Evolutionary conservation across 139 green algal genomes (phyloP).

Genomic region (Haematococcus lacustris): DNA sequence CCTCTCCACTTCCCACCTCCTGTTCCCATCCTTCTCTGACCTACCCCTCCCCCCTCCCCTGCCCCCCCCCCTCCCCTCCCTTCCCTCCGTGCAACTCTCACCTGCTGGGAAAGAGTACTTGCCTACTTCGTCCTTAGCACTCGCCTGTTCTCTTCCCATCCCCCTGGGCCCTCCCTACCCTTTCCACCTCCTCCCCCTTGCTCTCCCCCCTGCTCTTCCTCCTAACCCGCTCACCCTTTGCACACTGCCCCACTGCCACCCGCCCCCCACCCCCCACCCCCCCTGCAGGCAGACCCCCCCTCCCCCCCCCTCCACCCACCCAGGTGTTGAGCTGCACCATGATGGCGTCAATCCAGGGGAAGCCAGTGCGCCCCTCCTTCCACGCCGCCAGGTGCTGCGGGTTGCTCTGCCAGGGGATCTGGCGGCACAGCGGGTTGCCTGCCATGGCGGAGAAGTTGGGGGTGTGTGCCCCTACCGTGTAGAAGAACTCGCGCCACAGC

Average conservation of each 20-base stretch:
- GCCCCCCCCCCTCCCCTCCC: too few relatives aligned
- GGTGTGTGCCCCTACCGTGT: conserved; percentile 59
- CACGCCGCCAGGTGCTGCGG: conserved; percentile 55
- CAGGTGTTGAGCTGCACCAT: conserved; percentile 77
- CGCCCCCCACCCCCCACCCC: background rate
- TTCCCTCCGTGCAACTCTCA: too few relatives aligned
- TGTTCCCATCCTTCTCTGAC: too few relatives aligned
- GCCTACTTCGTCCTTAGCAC: too few relatives aligned
- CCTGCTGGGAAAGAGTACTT: too few relatives aligned
- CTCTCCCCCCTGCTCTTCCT: too few relatives aligned
- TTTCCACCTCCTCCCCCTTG: too few relatives aligned
- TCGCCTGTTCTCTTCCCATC: too few relatives aligned
- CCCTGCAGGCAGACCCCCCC: background rate
- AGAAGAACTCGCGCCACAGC: conserved; percentile 81
- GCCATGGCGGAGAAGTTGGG: conserved; percentile 80
- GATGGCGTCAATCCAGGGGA: conserved; percentile 86
- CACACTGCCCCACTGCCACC: background rate
- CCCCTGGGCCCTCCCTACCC: too few relatives aligned
- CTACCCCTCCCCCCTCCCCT: too few relatives aligned
- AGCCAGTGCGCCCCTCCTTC: conserved; percentile 55
- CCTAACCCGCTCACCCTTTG: too few relatives aligned
- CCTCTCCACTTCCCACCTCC: too few relatives aligned
- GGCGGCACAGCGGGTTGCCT: conserved; percentile 83
- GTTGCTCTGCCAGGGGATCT: conserved; percentile 70
- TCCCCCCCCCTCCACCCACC: conserved; percentile 10